Percentiles rank a stretch among this genome's conserved stretches.
Evolutionary conservation across 208 protist species (phyloP).

Genomic region (Porcisia deanei): DNA sequence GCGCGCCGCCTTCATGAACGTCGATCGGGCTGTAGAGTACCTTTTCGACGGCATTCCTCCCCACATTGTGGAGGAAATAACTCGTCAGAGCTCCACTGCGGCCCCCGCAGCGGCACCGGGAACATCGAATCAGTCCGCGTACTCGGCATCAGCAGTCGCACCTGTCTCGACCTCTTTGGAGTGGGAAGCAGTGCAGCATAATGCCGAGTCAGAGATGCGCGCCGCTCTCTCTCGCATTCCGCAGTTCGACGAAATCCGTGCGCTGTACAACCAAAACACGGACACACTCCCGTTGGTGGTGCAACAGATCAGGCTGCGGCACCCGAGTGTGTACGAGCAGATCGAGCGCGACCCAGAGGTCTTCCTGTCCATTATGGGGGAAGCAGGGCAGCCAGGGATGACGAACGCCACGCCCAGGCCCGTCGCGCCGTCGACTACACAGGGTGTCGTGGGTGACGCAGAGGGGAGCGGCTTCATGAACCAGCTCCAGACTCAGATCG

Average conservation of each 20-base stretch:
- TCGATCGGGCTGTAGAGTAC: constrained; percentile 88
- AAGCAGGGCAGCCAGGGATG: constrained; percentile 20
- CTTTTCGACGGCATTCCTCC: constrained; percentile 81
- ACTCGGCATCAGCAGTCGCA: constrained; percentile 1
- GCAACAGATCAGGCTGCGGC: constrained; percentile 65
- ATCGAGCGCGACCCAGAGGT: constrained; percentile 66
- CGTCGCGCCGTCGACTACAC: constrained; percentile 5
- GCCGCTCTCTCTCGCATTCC: constrained; percentile 61
- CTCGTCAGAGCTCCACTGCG: neutral
- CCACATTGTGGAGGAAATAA: constrained; percentile 41
- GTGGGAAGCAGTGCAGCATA: neutral
- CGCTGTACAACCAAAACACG: constrained; percentile 61
- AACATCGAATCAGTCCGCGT: constrained; percentile 8
- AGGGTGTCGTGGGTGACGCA: neutral
- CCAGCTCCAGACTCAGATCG: constrained; percentile 25
- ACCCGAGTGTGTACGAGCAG: constrained; percentile 66
- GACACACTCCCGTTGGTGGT: constrained; percentile 57
- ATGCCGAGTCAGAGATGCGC: constrained; percentile 36
- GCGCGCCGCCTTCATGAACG: constrained; percentile 85
- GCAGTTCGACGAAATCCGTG: constrained; percentile 73
- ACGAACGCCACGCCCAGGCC: neutral
- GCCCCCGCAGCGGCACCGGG: constrained; percentile 6
- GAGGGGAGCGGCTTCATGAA: constrained; percentile 22
- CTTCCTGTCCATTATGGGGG: constrained; percentile 75
- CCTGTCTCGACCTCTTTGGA: neutral